A percentile compares a stretch with the other conserved stretches of the same genome.
Evolutionary conservation across 1,139 yeast species (phyloP).

Genomic region (Taphrina flavorubra): DNA sequence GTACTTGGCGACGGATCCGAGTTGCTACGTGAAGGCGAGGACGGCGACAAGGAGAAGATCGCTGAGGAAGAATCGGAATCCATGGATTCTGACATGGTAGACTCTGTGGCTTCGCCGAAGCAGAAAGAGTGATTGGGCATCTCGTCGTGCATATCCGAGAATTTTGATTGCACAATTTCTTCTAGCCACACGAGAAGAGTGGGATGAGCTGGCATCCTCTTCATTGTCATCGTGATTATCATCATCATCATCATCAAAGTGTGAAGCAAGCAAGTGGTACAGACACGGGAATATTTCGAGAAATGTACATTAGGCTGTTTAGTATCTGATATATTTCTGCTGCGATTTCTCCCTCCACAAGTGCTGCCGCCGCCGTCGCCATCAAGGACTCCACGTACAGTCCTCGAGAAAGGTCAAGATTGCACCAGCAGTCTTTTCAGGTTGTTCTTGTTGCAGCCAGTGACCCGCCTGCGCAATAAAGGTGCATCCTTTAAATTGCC

Average conservation of each 20-base stretch:
- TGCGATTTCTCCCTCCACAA: neutral
- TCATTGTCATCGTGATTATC: too few species aligned
- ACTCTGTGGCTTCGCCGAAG: neutral
- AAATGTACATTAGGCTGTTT: conserved; percentile 16
- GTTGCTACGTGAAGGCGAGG: conserved; percentile 28
- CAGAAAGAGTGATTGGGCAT: neutral
- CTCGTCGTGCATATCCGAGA: neutral
- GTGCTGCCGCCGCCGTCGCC: neutral
- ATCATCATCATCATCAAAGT: neutral
- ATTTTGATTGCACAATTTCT: too few species aligned
- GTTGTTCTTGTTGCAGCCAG: conserved; percentile 40
- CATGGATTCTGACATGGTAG: conserved; percentile 27
- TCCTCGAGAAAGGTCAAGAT: conserved; percentile 24
- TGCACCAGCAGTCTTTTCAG: conserved; percentile 17
- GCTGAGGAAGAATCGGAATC: conserved; percentile 35
- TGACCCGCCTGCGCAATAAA: conserved; percentile 33
- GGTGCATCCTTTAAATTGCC: conserved; percentile 1
- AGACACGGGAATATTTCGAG: neutral
- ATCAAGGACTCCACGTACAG: conserved; percentile 9
- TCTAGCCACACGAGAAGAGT: too few species aligned
- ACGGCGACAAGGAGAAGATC: conserved; percentile 19
- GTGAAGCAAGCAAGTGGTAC: conserved; percentile 1
- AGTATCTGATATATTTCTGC: conserved; percentile 19
- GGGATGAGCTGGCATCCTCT: too few species aligned
- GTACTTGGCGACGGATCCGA: conserved; percentile 39